Evolutionary conservation across 768 basidiomycete genomes (phyloP).

Genomic region (Wakefieldia striispora): DNA sequence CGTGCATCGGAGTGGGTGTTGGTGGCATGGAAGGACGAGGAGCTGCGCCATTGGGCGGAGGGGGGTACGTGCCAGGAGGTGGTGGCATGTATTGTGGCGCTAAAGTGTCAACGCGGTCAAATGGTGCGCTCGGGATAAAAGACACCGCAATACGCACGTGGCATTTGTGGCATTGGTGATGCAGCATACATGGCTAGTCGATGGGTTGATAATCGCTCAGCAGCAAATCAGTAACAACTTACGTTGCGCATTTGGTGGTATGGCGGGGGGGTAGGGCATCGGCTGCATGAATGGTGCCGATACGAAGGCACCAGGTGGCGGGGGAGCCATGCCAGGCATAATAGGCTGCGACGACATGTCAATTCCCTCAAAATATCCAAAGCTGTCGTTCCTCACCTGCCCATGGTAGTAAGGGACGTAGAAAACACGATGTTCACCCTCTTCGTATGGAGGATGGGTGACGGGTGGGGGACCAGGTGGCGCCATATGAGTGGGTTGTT

Average conservation of each 20-base stretch:
- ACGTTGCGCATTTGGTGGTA: slow-evolving; percentile 72
- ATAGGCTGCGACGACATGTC: slow-evolving; percentile 50
- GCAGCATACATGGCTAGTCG: slow-evolving; percentile 72
- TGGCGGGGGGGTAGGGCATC: slow-evolving; percentile 78
- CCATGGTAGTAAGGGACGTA: slow-evolving; percentile 84
- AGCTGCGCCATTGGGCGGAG: slow-evolving; percentile 73
- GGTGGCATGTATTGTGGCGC: slow-evolving; percentile 79
- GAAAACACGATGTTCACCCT: slow-evolving; percentile 68
- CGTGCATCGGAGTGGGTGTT: slow-evolving; percentile 82
- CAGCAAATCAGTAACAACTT: slow-evolving; percentile 1
- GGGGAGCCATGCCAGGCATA: slow-evolving; percentile 83
- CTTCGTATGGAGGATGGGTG: slow-evolving; percentile 76
- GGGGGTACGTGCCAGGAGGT: slow-evolving; percentile 73
- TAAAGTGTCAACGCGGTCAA: slow-evolving; percentile 25
- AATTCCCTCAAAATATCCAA: neutral
- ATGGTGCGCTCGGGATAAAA: neutral
- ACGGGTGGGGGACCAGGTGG: slow-evolving; percentile 68
- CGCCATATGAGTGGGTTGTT: slow-evolving; percentile 63
- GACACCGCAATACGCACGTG: slow-evolving; percentile 52
- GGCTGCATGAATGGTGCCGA: slow-evolving; percentile 80
- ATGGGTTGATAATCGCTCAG: slow-evolving; percentile 5
- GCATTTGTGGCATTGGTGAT: slow-evolving; percentile 85
- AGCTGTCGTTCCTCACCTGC: slow-evolving; percentile 44
- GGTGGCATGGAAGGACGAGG: slow-evolving; percentile 90
- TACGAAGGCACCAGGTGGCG: slow-evolving; percentile 78